Percentiles rank a stretch among this genome's conserved stretches.
These are phyloP conservation scores for Erythrobasidium hasegawianum DNA, from an alignment of 1,284 basidiomycete species.

Conservation along the genomic window DNA sequence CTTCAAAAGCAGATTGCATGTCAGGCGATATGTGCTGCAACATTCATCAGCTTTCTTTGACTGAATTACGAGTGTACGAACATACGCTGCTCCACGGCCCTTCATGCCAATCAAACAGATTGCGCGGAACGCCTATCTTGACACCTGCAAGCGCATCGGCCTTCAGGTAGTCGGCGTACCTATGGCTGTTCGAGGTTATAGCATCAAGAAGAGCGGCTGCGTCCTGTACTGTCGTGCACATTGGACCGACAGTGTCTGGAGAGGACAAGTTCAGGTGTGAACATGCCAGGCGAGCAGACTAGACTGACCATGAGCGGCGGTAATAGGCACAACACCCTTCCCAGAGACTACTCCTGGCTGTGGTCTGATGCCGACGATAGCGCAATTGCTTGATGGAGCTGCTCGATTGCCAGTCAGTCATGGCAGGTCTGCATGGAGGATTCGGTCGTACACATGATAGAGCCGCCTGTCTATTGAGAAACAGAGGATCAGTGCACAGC, in stretches of 20 bases:
- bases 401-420: background rate
- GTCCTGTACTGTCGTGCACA: constrained; percentile 44
- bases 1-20: background rate
- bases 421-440: background rate
- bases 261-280: background rate
- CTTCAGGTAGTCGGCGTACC: background rate
- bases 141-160: constrained; percentile 1
- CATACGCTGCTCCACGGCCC: background rate
- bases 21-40: background rate
- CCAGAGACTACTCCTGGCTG: constrained; percentile 41
- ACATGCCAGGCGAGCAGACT: background rate
- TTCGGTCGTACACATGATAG: constrained; percentile 31
- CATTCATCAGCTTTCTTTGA: background rate
- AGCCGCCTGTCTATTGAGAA: constrained; percentile 8
- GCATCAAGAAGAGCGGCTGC: constrained; percentile 42
- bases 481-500: background rate
- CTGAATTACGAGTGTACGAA: background rate
- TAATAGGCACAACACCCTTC: constrained; percentile 43
- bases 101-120: constrained; percentile 6
- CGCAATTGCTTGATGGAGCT: constrained; percentile 41
- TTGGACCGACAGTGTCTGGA: constrained; percentile 44
- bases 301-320: constrained; percentile 1
- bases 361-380: constrained; percentile 43
- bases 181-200: constrained; percentile 27
- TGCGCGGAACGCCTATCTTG: background rate